Base-by-base conservation (phyloP, 345 rosid species). In the Firmiana major region DNA sequence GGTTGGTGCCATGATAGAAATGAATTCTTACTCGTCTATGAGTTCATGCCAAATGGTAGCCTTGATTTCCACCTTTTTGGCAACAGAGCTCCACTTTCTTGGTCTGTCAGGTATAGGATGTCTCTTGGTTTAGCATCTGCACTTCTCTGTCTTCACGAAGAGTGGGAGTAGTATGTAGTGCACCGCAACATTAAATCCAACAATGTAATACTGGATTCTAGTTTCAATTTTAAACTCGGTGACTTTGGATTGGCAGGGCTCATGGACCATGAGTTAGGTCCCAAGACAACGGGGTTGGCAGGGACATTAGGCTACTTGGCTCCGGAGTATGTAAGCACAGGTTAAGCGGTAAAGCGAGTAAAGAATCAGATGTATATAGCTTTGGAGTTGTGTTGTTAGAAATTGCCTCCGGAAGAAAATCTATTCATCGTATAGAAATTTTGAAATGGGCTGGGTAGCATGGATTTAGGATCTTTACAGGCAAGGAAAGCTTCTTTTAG, bases 31-130 rank as follows among this genome's bases (percentile, higher is more conserved):
- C 87, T 92, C 26, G 84, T 88, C 0, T 90, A 88, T 3, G 94
- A 92, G 82, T 87, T 88, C 85, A 88, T 90, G 93, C 88, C 89
- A 7, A 87, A 92, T 40, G 86, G 93, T 6, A 90, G 92, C 76
- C 88, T 89, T 1, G 92, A 88, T 28, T 45, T 75, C 0, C 93
- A 90, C 62, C 82, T 90, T 6, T 92, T 87, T 9, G 83, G 85
- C 59, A 75, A 73, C 17, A 87, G 69, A n/a, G 26, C 13, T 4
- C 79, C 72, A 51, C 85, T 90, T 3, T 2, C 79, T n/a, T 90
- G 94, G 93, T 46, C 75, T 7, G 74, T 71, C 0, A 79, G 93
- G 71, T 86, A 85, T 78, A 84, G 71, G 42, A 86, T 89, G 26
- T 73, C 87, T 17, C 76, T 73, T 0, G 91, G 89, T 0, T n/a